Conservation (phyloP, 306 rosid species). For the Biancaea sappan region DNA sequence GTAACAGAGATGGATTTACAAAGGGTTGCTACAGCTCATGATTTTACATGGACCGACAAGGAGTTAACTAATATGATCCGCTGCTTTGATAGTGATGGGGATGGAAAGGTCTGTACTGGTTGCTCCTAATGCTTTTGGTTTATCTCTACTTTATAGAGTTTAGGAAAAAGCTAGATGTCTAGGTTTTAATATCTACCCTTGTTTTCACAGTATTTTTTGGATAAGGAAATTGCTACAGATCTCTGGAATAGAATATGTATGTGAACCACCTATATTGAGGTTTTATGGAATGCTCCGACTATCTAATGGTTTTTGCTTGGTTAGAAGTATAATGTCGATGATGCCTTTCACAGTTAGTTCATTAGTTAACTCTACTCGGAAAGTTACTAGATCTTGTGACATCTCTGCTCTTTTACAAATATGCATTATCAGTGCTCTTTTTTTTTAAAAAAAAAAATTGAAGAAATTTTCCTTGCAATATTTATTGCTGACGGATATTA, state of each 20-base stretch:
- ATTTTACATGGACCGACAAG: constrained; percentile 74
- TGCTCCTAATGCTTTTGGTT: neutral
- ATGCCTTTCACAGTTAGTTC: neutral
- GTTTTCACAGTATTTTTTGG: constrained; percentile 4
- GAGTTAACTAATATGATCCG: constrained; percentile 77
- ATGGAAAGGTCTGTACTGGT: constrained; percentile 62
- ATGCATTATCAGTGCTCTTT: neutral
- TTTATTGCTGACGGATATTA: constrained; percentile 2
- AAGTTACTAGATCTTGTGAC: neutral
- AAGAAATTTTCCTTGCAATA: constrained; percentile 16
- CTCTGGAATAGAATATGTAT: neutral
- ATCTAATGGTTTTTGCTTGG: neutral
- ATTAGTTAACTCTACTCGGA: constrained; percentile 4
- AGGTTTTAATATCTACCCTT: neutral
- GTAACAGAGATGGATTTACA: constrained; percentile 56
- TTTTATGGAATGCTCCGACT: neutral
- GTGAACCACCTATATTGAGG: neutral
- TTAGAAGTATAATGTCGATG: neutral
- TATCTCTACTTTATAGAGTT: neutral
- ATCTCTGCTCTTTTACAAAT: neutral
- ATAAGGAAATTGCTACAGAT: neutral
- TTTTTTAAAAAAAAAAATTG: neutral
- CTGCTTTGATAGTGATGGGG: constrained; percentile 78
- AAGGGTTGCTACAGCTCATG: constrained; percentile 75
- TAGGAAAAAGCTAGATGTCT: neutral